Evolutionary conservation across 805 yeast species (phyloP).

Genomic region (Pichia sporocuriosa): DNA sequence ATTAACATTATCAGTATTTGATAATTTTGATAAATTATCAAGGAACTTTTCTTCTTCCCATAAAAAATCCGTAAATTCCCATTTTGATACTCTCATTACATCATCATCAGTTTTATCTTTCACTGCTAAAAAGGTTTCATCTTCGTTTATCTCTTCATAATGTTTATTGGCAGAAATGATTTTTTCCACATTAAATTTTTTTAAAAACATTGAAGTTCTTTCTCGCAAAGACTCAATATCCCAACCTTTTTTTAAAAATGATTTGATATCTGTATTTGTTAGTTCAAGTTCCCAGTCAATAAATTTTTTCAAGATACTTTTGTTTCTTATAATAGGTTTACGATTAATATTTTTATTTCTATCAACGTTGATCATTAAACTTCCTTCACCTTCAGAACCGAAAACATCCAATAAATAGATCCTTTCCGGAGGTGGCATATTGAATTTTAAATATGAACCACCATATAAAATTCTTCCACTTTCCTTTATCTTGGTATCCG

Average conservation of each 20-base stretch:
- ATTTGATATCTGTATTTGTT: conserved; percentile 6
- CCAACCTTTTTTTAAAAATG: conserved; percentile 19
- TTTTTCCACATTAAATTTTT: conserved; percentile 8
- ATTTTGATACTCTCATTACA: conserved; percentile 7
- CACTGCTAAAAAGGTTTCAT: conserved; percentile 4
- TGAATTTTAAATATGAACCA: conserved; percentile 28
- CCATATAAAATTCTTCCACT: conserved; percentile 31
- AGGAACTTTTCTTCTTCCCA: conserved; percentile 14
- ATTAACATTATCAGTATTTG: background rate
- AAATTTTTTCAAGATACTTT: conserved; percentile 14
- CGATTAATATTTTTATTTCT: conserved; percentile 10
- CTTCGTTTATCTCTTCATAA: background rate
- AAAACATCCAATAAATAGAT: conserved; percentile 15
- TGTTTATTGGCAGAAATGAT: conserved; percentile 5
- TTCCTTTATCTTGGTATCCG: conserved; percentile 21
- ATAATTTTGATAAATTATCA: background rate
- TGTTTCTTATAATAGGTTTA: conserved; percentile 12
- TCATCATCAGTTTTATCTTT: background rate
- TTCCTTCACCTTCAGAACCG: conserved; percentile 7
- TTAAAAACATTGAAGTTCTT: conserved; percentile 5
- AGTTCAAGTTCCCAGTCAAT: conserved; percentile 15
- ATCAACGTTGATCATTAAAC: conserved; percentile 23
- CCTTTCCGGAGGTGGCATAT: conserved; percentile 29
- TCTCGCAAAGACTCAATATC: conserved; percentile 10
- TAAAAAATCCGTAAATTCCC: conserved; percentile 10